Evolutionary conservation across 805 yeast genomes (phyloP), one percentile per base, ranked within the genome.

Genomic region (Pichia membranifaciens): DNA sequence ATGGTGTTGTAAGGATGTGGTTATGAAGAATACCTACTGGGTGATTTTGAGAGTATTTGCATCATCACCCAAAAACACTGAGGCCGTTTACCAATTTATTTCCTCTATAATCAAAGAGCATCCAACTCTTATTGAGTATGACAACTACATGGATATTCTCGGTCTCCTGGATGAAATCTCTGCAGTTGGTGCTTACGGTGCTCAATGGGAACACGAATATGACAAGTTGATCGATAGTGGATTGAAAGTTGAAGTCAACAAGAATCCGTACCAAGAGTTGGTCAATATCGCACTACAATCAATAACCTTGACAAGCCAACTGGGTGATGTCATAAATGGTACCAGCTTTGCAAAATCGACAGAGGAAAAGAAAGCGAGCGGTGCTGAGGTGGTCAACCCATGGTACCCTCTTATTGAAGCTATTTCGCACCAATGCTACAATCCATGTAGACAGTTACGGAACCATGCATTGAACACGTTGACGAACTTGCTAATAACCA

Each of bases 341-440:
- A 55, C 60, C 13, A 60, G 62, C 3, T 71, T 73, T 50, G 48
- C 44, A 31, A 38, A 42, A 8, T 57, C 65, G n/a, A 49, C 61
- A 23, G 65, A 62, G 4, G 59, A 65, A 43, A 68, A 65, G 42
- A 45, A 59, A 44, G 32, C 35, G 46, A 36, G 34, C 12, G 41
- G 36, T 6, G 34, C 33, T 5, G 47, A 53, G 23, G 48, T 59
- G 1, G 64, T 64, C 38, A 58, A 67, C 18, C 55, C 64, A 21
- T 69, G 79, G 55, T 76, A 75, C 53, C 84, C 95, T 1, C 69
- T 87, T 51, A 71, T 85, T 25, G 91, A 87, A 59, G 95, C 95
- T 0, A 71, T 89, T 45, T 88, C 93, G 0, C 91, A 85, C 58
- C 96, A 90, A 62, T 86, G 96, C 61, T 75, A 84, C 60, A 89